phyloP scores from a whole-genome alignment of 1,139 yeast species.

The Candida albicans region DNA sequence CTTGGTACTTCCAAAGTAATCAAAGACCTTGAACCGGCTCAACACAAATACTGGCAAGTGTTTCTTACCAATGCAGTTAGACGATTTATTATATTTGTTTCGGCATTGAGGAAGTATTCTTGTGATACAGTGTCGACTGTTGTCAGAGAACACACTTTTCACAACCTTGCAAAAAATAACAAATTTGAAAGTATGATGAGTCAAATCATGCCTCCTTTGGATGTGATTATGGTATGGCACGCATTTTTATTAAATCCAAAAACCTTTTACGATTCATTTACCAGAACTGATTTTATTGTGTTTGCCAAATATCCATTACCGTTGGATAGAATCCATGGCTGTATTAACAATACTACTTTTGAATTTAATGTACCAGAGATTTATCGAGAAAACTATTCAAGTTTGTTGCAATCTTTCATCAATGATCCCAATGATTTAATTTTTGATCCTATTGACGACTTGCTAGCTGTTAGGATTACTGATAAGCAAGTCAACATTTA shows the following conservation, averaged over 20 bases:
- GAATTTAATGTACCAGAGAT: conserved; percentile 17
- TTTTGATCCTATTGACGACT: not conserved
- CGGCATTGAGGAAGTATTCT: conserved; percentile 15
- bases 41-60: conserved; percentile 26
- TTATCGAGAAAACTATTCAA: not conserved
- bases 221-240: conserved; percentile 45
- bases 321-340: conserved; percentile 19
- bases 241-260: conserved; percentile 19
- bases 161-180: not conserved
- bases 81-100: conserved; percentile 29
- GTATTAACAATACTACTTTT: conserved; percentile 23
- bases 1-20: conserved; percentile 8
- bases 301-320: conserved; percentile 30
- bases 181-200: conserved; percentile 1
- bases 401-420: not conserved
- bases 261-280: conserved; percentile 27
- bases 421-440: not conserved
- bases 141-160: not conserved
- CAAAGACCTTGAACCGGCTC: conserved; percentile 12
- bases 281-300: conserved; percentile 21
- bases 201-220: conserved; percentile 28
- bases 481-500: too few species aligned
- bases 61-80: conserved; percentile 30
- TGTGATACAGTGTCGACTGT: not conserved
- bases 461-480: conserved; percentile 2